Conservation (phyloP, 345 rosid genomes). For the Viola odorata region DNA sequence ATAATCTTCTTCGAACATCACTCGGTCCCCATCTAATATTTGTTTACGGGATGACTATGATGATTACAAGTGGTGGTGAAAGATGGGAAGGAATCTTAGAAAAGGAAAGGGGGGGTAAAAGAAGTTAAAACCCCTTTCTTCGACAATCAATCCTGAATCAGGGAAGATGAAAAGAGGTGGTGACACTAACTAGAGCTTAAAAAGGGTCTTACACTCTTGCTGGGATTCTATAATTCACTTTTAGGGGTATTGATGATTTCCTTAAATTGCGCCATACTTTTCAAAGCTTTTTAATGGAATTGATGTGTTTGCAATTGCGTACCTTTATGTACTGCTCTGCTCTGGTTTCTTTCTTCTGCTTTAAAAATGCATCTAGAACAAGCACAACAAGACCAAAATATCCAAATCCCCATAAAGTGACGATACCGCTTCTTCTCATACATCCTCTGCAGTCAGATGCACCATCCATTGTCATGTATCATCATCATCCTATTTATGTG, state of each 20-base stretch:
- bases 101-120: not conserved
- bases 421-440: not conserved
- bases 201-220: not conserved
- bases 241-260: conserved; percentile 19
- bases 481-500: too few relatives aligned
- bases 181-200: conserved; percentile 17
- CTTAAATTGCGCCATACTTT: conserved; percentile 32
- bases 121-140: not conserved
- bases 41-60: too few relatives aligned
- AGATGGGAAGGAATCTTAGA: not conserved
- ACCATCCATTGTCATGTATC: not conserved
- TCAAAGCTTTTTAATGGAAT: conserved; percentile 16
- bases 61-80: too few relatives aligned
- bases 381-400: not conserved
- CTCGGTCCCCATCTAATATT: too few relatives aligned
- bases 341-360: conserved; percentile 3
- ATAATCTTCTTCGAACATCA: too few relatives aligned
- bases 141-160: conserved; percentile 15
- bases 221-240: conserved; percentile 11
- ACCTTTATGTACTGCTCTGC: not conserved
- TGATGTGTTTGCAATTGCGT: conserved; percentile 4
- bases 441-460: not conserved
- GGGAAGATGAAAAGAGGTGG: not conserved
- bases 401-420: conserved; percentile 19
- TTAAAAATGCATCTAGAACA: not conserved